Base-by-base conservation (phyloP, 805 yeast genomes). In the Metschnikowia vanudenii region DNA sequence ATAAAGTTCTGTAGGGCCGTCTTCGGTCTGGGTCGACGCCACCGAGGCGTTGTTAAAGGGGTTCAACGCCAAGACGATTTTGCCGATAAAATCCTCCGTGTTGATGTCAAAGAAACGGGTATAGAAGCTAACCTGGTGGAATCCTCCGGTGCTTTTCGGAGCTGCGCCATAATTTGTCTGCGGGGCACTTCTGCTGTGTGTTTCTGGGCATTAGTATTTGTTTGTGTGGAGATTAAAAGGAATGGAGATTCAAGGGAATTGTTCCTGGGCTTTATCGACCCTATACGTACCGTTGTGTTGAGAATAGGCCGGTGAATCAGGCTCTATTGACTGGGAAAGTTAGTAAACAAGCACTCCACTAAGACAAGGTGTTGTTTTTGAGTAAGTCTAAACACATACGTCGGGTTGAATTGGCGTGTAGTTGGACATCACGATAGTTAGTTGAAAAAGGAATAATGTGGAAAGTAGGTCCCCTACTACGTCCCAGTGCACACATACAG, bases 21-120 rank as follows among this genome's bases (percentile, higher is more conserved):
- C 73, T 13, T 63, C 59, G 18, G 45, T 29, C 32, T 47, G 49
- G 2, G 44, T 24, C 1, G 44, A 36, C 2, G 43, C 55, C 12
- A 53, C 58, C 17, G 62, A 57, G 1, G 60, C 47, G 13, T 57
- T 51, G 53, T 65, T 58, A 34, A 75, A 53, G 14, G 91, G 86
- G 55, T 85, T 84, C 34, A 84, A 52, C 0, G 90, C 80, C 46
- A 72, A 60, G 19, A 71, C 59, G 46, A 85, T 73, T 47, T 86
- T 79, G 14, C 51, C 55, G 38, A 78, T 60, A 50, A 88, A 90
- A 10, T 82, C 83, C 10, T 62, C 66, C 3, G 90, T 82, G 53
- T 80, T 84, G 40, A 88, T 71, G 60, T 88, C 86, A 64, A 86
- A 88, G 61, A 71, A 87, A 51, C 76, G 73, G 52, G 84, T 68